These are phyloP conservation scores for Ophiostoma perfectum DNA, from an alignment of 2,329 filamentous ascomycete species.

Conservation along the genomic window DNA sequence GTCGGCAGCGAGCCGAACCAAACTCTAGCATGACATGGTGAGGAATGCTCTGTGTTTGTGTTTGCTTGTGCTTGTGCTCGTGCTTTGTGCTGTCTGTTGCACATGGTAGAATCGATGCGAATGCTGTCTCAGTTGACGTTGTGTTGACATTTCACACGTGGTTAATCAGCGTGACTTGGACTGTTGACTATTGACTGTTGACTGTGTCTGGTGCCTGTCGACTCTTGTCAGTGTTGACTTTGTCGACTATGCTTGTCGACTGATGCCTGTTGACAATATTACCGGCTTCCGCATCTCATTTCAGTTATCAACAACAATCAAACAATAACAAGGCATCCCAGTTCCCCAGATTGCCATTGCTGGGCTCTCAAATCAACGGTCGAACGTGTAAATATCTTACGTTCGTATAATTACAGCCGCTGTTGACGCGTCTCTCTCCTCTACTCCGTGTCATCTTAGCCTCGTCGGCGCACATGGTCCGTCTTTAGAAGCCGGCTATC, in stretches of 20 bases:
- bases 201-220: background rate
- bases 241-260: background rate
- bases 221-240: background rate
- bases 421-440: too few relatives aligned
- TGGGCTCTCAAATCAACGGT: too few relatives aligned
- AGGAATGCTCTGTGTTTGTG: background rate
- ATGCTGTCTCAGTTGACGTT: background rate
- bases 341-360: too few relatives aligned
- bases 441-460: too few relatives aligned
- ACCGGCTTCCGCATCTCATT: too few relatives aligned
- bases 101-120: background rate
- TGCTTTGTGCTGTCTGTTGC: background rate
- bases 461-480: too few relatives aligned
- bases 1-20: conserved; percentile 6
- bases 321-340: too few relatives aligned
- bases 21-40: background rate
- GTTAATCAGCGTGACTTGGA: background rate
- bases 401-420: too few relatives aligned
- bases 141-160: background rate
- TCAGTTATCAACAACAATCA: too few relatives aligned
- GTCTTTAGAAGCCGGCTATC: background rate
- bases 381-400: too few relatives aligned
- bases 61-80: too few relatives aligned
- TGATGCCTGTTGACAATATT: background rate
- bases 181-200: background rate